Base-by-base conservation (phyloP, 1,139 yeast genomes). In the Chernovozyma aurita region DNA sequence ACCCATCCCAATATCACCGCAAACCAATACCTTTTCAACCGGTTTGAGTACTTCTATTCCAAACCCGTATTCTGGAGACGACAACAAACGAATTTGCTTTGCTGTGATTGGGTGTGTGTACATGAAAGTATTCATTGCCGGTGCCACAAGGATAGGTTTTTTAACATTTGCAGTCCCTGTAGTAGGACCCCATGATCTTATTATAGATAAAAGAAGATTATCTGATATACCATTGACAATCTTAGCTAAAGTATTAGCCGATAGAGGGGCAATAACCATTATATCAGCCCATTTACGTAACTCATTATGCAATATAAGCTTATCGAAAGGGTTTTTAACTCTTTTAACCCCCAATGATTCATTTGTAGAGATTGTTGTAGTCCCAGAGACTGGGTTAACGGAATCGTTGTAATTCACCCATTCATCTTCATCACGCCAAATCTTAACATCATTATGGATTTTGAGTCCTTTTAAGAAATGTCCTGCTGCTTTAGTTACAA, bases 1-100 rank as follows among this genome's bases (percentile, higher is more conserved):
- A 18, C 98, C 98, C 81, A 76, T 84, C 3, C 98, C 98, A 40
- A 92, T 86, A 59, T 92, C 98, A 34, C 98, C 98, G 65, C 95
- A 87, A 4, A 86, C 87, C 45, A 87, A 70, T 6, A 90, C 95
- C 58, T 92, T 92, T 52, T 92, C 98, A 20, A 92, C 90, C 0
- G 98, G 98, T 52, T 78, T 81, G 52, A 92, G 73, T 14, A 92
- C 80, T 43, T 87, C 90, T 41, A 90, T 78, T 6, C 74, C 75
- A 45, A 68, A 68, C 3, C 69, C 68, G 33, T 60, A 61, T 26
- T 68, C 75, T 8, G 57, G 54, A 31, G 63, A 57, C 4, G 60
- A 63, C 31, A 92, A 63, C 25, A 80, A 59, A 25, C 64, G 63
- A 41, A 92, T 63, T 49, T 92, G 98, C 49, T 82, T 83, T 47